phyloP scores from a whole-genome alignment of 106 monocot species.

The Agapanthus africanus region DNA sequence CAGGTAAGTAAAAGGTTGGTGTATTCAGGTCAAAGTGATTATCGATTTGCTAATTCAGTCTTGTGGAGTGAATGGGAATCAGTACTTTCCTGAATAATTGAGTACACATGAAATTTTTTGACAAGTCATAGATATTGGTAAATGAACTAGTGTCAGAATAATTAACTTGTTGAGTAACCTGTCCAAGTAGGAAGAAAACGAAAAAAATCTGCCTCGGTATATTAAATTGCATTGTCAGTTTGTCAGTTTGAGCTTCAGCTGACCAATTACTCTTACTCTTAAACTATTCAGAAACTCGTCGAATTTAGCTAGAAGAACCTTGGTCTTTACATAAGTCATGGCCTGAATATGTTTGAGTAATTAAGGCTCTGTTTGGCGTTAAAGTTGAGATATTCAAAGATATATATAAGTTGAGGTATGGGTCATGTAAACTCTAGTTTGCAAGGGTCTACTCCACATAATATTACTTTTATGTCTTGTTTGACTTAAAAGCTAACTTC shows the following conservation, averaged over 20 bases:
- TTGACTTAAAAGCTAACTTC: no score
- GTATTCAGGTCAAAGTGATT: no score
- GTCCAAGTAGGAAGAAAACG: not conserved
- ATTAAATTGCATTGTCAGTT: no score
- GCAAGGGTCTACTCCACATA: no score
- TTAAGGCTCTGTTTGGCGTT: not conserved
- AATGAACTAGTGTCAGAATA: not conserved
- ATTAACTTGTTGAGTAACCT: not conserved
- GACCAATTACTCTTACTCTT: not conserved
- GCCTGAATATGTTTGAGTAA: not conserved
- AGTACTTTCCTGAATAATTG: not conserved
- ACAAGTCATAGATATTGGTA: not conserved
- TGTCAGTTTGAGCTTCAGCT: not conserved
- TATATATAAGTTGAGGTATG: no score
- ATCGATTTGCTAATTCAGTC: not conserved
- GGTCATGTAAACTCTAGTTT: no score
- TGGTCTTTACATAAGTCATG: not conserved
- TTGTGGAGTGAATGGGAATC: not conserved
- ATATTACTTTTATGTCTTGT: no score
- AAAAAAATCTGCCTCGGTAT: no score
- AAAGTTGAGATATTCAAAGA: no score
- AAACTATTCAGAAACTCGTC: not conserved
- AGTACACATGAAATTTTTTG: not conserved
- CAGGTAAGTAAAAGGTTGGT: conserved; percentile 39
- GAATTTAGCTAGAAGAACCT: not conserved